Conservation (phyloP, 2,329 filamentous ascomycete genomes). For the Neopestalotiopsis sp. region DNA sequence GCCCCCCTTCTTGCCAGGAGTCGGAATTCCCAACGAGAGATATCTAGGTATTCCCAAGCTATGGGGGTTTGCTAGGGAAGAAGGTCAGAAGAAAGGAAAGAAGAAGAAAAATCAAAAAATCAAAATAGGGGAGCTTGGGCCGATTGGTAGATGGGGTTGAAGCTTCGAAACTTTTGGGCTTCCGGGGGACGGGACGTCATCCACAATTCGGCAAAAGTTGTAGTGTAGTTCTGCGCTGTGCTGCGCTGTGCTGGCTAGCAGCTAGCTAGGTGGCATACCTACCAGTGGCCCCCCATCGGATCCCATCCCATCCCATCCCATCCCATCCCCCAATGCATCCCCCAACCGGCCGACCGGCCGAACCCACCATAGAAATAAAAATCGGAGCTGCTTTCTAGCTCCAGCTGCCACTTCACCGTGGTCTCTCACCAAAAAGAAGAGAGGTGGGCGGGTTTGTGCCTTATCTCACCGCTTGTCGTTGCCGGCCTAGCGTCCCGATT, state of each 20-base stretch:
- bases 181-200: not conserved
- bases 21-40: not conserved
- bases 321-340: not conserved
- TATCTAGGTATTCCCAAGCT: not conserved
- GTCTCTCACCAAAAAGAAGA: no score
- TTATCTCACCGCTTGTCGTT: conserved; percentile 14
- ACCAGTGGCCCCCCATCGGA: no score
- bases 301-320: not conserved
- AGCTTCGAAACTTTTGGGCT: not conserved
- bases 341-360: not conserved
- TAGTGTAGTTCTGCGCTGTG: no score
- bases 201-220: not conserved
- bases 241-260: not conserved
- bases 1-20: not conserved
- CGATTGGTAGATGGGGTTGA: not conserved
- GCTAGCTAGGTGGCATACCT: not conserved
- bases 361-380: not conserved
- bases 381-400: not conserved
- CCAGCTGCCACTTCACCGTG: not conserved
- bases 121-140: conserved; percentile 9
- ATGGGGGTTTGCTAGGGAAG: not conserved
- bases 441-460: not conserved
- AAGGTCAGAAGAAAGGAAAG: not conserved
- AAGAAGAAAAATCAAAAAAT: not conserved
- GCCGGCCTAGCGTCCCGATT: not conserved